A percentile compares a stretch with the other conserved stretches of the same genome.
These are phyloP conservation scores for Asclepias syriaca DNA, from an alignment of 257 asterid species.

Conservation along the genomic window DNA sequence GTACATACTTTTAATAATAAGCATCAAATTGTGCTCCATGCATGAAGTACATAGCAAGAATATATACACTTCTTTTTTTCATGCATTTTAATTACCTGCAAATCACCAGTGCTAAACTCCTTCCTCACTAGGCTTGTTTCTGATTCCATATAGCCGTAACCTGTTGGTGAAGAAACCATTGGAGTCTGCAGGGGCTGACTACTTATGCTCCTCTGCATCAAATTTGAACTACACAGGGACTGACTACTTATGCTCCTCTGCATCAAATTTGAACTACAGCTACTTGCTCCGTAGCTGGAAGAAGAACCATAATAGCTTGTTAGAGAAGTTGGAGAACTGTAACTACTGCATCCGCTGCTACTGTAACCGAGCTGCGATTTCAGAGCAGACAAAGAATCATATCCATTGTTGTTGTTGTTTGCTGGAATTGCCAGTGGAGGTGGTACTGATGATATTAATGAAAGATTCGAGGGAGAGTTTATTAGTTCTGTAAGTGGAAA, in stretches of 20 bases:
- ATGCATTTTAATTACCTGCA: conserved; percentile 39
- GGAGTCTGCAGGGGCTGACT: conserved; percentile 52
- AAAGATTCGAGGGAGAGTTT: conserved; percentile 12
- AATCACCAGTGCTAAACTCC: conserved; percentile 56
- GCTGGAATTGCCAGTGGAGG: conserved; percentile 45
- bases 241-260: conserved; percentile 69
- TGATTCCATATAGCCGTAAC: conserved; percentile 30
- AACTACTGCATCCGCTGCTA: conserved; percentile 69
- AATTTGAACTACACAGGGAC: conserved; percentile 34
- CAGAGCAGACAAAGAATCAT: conserved; percentile 41
- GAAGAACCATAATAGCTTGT: conserved; percentile 50
- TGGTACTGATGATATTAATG: conserved; percentile 27
- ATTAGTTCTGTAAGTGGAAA: conserved; percentile 16
- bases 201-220: conserved; percentile 55
- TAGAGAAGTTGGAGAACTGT: conserved; percentile 49
- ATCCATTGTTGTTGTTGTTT: conserved; percentile 19
- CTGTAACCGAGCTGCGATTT: conserved; percentile 50
- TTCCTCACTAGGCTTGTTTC: conserved; percentile 51
- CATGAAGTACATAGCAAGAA: background rate
- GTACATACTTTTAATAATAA: background rate
- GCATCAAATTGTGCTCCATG: background rate
- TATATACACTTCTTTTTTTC: too few relatives aligned
- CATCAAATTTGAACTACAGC: conserved; percentile 29
- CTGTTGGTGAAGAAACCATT: conserved; percentile 37
- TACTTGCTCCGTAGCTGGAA: conserved; percentile 35